Base-by-base conservation (phyloP, 208 protist genomes). In the Acanthamoeba triangularis region DNA sequence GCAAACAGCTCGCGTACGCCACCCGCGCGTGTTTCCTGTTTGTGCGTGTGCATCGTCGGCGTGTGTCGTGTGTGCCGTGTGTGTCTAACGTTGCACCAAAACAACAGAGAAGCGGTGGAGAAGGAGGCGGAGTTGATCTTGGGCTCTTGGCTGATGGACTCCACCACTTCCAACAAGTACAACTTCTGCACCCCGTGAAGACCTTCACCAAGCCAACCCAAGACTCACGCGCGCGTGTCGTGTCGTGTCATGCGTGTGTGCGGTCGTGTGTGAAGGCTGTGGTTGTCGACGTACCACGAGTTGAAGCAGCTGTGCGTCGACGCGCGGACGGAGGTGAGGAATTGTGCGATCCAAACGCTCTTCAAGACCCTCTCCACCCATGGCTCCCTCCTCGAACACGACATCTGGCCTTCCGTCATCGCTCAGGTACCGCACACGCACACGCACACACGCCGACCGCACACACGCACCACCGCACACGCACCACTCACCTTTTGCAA, bases 341-440 rank as follows among this genome's bases (percentile, higher is more conserved):
- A 95, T 44, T 85, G 74, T n/a, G 93, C 93, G 37, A 90, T 95
- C 5, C 93, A 74, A 16, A 95, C 76, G 30, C 93, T 95, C 54
- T 95, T 95, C 78, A 90, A 85, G 74, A 95, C 93, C 13, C 78
- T 95, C 56, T 35, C 69, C 33, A 95, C 93, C 28, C 93, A 95
- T 44, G 93, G 93, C 5, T 54, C 74, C 35, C 49, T 76, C 25
- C 47, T 95, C 28, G 76, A 95, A 25, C 61, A 78, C 56, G 69
- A 78, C 49, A 94, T 63, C 44, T 94, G 90, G 90, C 67, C 90
- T 18, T 65, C 63, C 10, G 63, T 78, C 52, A 94, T 94, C 54
- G n/a, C 37, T 41, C n/a, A 94, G 90, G 90, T 67, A 30, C 25
- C 13, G 14, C 13, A 8, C 41, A 82, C 41, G 30, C 8, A 37